phyloP scores from a whole-genome alignment of 106 monocot genomes.

The Acanthochlamys bracteata region DNA sequence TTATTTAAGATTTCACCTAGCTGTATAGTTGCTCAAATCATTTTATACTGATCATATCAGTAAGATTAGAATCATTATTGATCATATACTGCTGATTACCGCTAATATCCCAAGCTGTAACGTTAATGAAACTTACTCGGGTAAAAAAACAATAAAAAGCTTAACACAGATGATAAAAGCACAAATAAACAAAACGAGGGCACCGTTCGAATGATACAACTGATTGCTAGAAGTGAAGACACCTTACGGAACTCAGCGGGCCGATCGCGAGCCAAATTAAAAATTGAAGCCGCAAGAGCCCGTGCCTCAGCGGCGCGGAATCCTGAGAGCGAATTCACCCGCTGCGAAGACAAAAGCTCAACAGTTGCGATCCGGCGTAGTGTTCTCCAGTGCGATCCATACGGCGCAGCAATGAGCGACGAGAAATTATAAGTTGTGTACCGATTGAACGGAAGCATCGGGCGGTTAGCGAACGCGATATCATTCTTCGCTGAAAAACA shows the following conservation, averaged over 20 bases:
- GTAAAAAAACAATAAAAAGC: too few relatives aligned
- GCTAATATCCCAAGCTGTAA: too few relatives aligned
- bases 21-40: too few relatives aligned
- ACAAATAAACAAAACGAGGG: too few relatives aligned
- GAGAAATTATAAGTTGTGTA: slow-evolving; percentile 7
- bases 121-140: too few relatives aligned
- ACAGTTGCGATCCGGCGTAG: slow-evolving; percentile 13
- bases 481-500: background rate
- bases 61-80: too few relatives aligned
- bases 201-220: too few relatives aligned
- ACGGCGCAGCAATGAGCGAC: background rate
- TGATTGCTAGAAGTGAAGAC: too few relatives aligned
- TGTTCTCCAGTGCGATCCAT: slow-evolving; percentile 16
- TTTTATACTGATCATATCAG: too few relatives aligned
- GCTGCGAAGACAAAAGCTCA: slow-evolving; percentile 2
- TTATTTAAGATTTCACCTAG: too few relatives aligned
- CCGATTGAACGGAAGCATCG: background rate
- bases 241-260: background rate
- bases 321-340: slow-evolving; percentile 4
- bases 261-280: background rate
- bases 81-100: too few relatives aligned
- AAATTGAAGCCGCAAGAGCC: slow-evolving; percentile 3
- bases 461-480: slow-evolving; percentile 18
- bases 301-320: slow-evolving; percentile 13
- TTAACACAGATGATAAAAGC: too few relatives aligned